Evolutionary conservation across 306 rosid species (phyloP).

Genomic region (Spatholobus suberectus): DNA sequence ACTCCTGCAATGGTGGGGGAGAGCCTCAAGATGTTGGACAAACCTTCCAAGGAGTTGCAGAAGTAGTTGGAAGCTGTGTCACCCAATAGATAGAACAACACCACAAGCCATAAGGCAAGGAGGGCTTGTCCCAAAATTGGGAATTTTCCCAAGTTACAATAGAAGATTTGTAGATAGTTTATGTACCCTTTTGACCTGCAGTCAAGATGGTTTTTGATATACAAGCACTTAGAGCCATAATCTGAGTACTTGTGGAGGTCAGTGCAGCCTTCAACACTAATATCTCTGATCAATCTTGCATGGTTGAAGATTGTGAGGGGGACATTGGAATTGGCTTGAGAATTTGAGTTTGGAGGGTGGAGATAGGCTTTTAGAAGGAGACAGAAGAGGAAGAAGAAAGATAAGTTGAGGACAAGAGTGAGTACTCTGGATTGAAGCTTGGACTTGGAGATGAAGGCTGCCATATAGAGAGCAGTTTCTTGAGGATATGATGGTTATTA

Average conservation of each 20-base stretch:
- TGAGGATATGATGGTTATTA: not conserved
- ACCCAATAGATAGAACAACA: constrained; percentile 78
- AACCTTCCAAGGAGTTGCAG: constrained; percentile 69
- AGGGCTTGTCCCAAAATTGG: constrained; percentile 53
- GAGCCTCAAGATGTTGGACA: constrained; percentile 64
- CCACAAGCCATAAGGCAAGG: constrained; percentile 66
- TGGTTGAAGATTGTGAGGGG: constrained; percentile 29
- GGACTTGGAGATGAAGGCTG: constrained; percentile 27
- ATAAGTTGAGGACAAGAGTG: constrained; percentile 48
- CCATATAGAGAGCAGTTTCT: constrained; percentile 41
- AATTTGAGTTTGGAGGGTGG: constrained; percentile 11
- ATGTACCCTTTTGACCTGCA: constrained; percentile 75
- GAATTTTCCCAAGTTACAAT: constrained; percentile 61
- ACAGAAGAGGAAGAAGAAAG: constrained; percentile 51
- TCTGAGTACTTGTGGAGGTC: constrained; percentile 51
- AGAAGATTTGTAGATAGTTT: constrained; percentile 70
- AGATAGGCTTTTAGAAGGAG: constrained; percentile 40
- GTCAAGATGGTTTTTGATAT: constrained; percentile 45
- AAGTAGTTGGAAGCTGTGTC: constrained; percentile 88
- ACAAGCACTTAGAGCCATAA: constrained; percentile 54
- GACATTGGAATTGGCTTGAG: not conserved
- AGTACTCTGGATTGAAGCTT: constrained; percentile 41
- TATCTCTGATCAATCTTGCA: constrained; percentile 25
- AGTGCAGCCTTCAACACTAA: constrained; percentile 49
- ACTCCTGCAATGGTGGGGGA: constrained; percentile 94